Percentiles rank a stretch among this genome's conserved stretches.
Conservation (phyloP, 495 filamentous ascomycete species). For the Aspergillus conjunctus region DNA sequence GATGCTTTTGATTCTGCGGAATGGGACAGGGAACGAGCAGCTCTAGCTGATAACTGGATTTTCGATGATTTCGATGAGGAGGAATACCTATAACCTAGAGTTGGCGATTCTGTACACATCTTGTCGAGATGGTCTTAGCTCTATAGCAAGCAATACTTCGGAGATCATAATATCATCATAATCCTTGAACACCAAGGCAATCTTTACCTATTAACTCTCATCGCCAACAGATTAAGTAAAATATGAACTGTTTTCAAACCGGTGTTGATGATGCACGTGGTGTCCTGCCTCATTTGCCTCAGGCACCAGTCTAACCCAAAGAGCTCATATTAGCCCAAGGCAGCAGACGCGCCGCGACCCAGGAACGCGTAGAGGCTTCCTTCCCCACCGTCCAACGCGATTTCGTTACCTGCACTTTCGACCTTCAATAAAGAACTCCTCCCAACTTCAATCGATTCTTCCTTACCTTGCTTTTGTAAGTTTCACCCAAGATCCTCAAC, state of each 20-base stretch:
- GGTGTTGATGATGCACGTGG: slow-evolving; percentile 15
- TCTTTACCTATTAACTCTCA: no score
- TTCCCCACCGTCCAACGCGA: slow-evolving; percentile 44
- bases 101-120: no score
- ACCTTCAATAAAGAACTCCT: slow-evolving; percentile 22
- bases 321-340: slow-evolving; percentile 43
- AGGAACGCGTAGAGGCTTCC: slow-evolving; percentile 32
- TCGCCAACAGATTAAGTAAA: no score
- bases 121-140: no score
- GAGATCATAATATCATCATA: no score
- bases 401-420: slow-evolving; percentile 28
- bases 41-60: no score
- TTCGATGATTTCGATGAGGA: no score
- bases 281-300: slow-evolving; percentile 18
- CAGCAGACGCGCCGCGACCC: slow-evolving; percentile 32
- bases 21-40: no score
- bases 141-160: no score
- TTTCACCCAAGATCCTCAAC: slow-evolving; percentile 2
- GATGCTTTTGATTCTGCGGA: no score
- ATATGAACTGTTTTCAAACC: neutral
- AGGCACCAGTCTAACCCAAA: slow-evolving; percentile 35
- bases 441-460: slow-evolving; percentile 22
- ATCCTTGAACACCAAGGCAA: no score
- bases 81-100: no score
- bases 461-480: slow-evolving; percentile 11